These are phyloP conservation scores for Apiotrichum veenhuisii DNA, from an alignment of 1,284 basidiomycete species.

Conservation along the genomic window DNA sequence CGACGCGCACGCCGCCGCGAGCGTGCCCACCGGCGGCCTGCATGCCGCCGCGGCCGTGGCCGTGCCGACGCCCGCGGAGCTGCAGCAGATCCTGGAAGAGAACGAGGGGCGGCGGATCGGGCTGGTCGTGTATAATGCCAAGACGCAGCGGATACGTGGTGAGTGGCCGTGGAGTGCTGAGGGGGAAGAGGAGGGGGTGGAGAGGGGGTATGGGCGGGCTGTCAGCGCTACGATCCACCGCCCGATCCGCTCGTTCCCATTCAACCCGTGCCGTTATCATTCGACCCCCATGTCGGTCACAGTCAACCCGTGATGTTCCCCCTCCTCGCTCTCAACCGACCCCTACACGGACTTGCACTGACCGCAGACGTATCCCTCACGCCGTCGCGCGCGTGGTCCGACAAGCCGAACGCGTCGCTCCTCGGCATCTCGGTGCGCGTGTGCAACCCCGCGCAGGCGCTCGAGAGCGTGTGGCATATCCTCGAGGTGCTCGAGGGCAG, in stretches of 20 bases:
- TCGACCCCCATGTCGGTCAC: too few relatives aligned
- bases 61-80: constrained; percentile 65
- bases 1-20: constrained; percentile 50
- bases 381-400: constrained; percentile 75
- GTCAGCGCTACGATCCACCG: too few relatives aligned
- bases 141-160: constrained; percentile 79
- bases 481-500: constrained; percentile 93
- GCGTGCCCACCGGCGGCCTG: neutral
- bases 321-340: neutral
- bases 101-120: constrained; percentile 77
- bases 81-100: constrained; percentile 77
- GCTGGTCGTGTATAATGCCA: constrained; percentile 86
- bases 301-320: too few relatives aligned
- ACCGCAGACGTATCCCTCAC: constrained; percentile 70
- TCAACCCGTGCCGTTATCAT: too few relatives aligned
- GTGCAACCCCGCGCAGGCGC: constrained; percentile 77
- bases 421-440: constrained; percentile 89
- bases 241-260: too few relatives aligned
- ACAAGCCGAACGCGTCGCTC: constrained; percentile 64
- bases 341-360: too few relatives aligned
- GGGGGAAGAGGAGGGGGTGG: neutral
- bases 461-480: constrained; percentile 97
- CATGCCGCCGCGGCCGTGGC: constrained; percentile 12
- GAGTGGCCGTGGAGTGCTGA: constrained; percentile 33
- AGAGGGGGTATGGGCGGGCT: neutral